phyloP scores from a whole-genome alignment of 1,284 basidiomycete genomes.

The Malassezia vespertilionis region DNA sequence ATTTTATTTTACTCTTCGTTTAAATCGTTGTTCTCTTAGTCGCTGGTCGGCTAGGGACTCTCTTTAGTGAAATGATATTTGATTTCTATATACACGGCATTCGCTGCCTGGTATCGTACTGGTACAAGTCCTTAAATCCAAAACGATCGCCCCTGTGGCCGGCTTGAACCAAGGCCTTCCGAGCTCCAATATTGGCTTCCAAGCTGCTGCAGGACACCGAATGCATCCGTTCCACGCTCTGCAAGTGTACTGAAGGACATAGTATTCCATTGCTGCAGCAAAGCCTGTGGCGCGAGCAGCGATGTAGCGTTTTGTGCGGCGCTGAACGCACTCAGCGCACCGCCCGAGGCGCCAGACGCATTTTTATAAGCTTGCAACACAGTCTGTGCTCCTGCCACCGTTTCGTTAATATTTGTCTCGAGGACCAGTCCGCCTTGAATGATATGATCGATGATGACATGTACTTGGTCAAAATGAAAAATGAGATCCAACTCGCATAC shows the following conservation, averaged over 20 bases:
- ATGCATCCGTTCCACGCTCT: conserved; percentile 1
- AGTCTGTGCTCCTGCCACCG: conserved; percentile 61
- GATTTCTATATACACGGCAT: too few relatives aligned
- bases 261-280: conserved; percentile 1
- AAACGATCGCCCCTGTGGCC: neutral
- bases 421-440: conserved; percentile 93
- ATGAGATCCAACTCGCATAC: conserved; percentile 97
- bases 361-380: conserved; percentile 14
- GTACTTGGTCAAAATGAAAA: conserved; percentile 96
- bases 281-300: neutral
- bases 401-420: conserved; percentile 94
- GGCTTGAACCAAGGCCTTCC: neutral
- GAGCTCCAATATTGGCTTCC: conserved; percentile 9
- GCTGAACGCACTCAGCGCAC: neutral
- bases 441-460: conserved; percentile 85
- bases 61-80: neutral
- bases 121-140: too few relatives aligned
- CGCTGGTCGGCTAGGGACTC: conserved; percentile 14
- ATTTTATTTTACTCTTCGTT: conserved; percentile 1
- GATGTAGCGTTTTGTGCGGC: conserved; percentile 1
- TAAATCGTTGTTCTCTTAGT: conserved; percentile 9
- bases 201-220: conserved; percentile 9
- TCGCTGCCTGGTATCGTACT: too few relatives aligned
- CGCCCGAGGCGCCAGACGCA: conserved; percentile 1
- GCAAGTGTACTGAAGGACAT: conserved; percentile 8